These are phyloP conservation scores for Ochetophila trinervis DNA, from an alignment of 306 rosid species.

Conservation along the genomic window DNA sequence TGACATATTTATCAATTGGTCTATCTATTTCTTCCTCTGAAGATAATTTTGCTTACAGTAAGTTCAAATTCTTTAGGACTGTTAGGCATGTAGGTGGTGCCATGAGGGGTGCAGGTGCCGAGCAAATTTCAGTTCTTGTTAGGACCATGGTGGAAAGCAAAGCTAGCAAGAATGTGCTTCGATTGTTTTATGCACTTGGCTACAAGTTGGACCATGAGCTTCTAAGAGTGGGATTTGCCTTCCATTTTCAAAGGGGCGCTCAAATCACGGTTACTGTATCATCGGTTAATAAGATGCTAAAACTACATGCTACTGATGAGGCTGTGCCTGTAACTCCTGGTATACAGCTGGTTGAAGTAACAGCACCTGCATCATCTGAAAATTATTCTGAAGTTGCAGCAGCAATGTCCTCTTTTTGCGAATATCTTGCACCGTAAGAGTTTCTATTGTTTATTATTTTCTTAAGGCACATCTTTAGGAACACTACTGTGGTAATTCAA, in stretches of 20 bases:
- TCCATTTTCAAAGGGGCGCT: slow-evolving; percentile 67
- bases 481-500: neutral
- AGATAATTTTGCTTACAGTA: neutral
- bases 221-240: slow-evolving; percentile 77
- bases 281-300: slow-evolving; percentile 82
- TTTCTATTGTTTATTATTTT: slow-evolving; percentile 8
- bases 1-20: neutral
- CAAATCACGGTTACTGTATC: slow-evolving; percentile 75
- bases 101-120: slow-evolving; percentile 98
- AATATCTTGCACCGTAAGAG: slow-evolving; percentile 97
- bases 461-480: neutral
- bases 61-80: slow-evolving; percentile 46
- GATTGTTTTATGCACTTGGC: slow-evolving; percentile 74
- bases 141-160: slow-evolving; percentile 89
- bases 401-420: slow-evolving; percentile 79
- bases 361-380: slow-evolving; percentile 85
- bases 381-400: slow-evolving; percentile 68
- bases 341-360: slow-evolving; percentile 92
- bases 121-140: slow-evolving; percentile 83
- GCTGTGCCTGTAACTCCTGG: slow-evolving; percentile 90
- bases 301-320: slow-evolving; percentile 84
- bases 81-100: slow-evolving; percentile 88
- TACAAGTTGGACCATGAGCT: slow-evolving; percentile 91
- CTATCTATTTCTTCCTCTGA: neutral
- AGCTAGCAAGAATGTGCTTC: slow-evolving; percentile 80